phyloP scores from a whole-genome alignment of 2,329 filamentous ascomycete genomes.

The Dendrostoma leiphaemia region DNA sequence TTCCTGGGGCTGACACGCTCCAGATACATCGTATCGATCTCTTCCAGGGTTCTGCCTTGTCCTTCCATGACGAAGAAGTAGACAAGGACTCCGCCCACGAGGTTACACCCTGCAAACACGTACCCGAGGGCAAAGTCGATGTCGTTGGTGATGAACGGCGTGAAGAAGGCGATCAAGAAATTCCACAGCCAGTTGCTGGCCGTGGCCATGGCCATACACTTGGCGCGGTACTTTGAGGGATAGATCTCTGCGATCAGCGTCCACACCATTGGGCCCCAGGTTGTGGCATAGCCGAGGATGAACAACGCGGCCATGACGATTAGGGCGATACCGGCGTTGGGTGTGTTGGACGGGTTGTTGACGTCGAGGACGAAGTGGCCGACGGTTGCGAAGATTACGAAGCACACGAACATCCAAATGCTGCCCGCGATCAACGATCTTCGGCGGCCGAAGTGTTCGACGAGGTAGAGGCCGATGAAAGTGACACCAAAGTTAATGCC shows the following conservation, averaged over 20 bases:
- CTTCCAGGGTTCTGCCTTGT: slow-evolving; percentile 71
- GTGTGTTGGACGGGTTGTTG: slow-evolving; percentile 31
- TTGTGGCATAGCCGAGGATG: slow-evolving; percentile 64
- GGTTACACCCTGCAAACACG: slow-evolving; percentile 71
- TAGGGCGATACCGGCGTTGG: slow-evolving; percentile 53
- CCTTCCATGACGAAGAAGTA: slow-evolving; percentile 79
- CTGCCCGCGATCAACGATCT: slow-evolving; percentile 62
- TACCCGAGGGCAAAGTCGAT: slow-evolving; percentile 76
- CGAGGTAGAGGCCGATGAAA: slow-evolving; percentile 67
- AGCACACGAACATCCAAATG: slow-evolving; percentile 59
- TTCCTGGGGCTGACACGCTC: slow-evolving; percentile 62
- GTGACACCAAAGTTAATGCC: slow-evolving; percentile 67
- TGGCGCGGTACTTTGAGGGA: slow-evolving; percentile 58
- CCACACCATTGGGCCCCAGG: slow-evolving; percentile 67
- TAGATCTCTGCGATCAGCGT: slow-evolving; percentile 65
- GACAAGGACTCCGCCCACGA: slow-evolving; percentile 62
- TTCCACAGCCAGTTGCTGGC: slow-evolving; percentile 70
- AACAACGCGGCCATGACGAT: slow-evolving; percentile 64
- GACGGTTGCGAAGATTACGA: slow-evolving; percentile 55
- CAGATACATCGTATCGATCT: slow-evolving; percentile 78
- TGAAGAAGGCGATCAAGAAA: slow-evolving; percentile 75
- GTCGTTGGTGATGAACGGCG: slow-evolving; percentile 70
- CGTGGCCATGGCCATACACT: slow-evolving; percentile 59
- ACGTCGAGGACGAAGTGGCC: slow-evolving; percentile 47
- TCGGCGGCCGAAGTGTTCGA: slow-evolving; percentile 65